Percentiles rank a stretch among this genome's conserved stretches.
Conservation (phyloP, 2,329 filamentous ascomycete species). For the Drechmeria coniospora region DNA sequence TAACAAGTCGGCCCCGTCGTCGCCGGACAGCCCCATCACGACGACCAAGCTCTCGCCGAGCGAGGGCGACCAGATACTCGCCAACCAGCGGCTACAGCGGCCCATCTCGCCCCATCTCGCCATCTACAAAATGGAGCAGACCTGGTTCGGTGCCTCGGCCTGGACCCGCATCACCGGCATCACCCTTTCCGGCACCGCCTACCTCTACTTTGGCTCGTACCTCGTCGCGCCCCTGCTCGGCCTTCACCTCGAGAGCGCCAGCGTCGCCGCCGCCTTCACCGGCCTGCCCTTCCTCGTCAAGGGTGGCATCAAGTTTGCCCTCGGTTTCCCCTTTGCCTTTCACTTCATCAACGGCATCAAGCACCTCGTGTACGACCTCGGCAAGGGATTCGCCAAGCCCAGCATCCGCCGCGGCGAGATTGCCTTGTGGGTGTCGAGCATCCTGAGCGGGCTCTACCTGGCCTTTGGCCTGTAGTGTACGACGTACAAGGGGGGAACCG, state of each 20-base stretch:
- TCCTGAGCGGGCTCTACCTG: slow-evolving; percentile 26
- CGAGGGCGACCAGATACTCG: slow-evolving; percentile 52
- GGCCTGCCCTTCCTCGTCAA: slow-evolving; percentile 43
- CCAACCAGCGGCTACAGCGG: slow-evolving; percentile 63
- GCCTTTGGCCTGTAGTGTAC: slow-evolving; percentile 35
- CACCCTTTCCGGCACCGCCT: slow-evolving; percentile 56
- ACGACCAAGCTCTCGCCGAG: slow-evolving; percentile 40
- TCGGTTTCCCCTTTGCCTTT: slow-evolving; percentile 45
- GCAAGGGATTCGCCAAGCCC: slow-evolving; percentile 32
- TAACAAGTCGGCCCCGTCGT: no score
- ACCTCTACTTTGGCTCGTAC: slow-evolving; percentile 69
- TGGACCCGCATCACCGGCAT: slow-evolving; percentile 77
- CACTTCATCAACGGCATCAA: slow-evolving; percentile 40
- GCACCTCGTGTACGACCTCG: slow-evolving; percentile 38
- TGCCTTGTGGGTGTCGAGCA: slow-evolving; percentile 31
- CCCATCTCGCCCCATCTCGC: slow-evolving; percentile 72
- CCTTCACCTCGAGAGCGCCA: slow-evolving; percentile 42
- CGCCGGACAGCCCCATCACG: slow-evolving; percentile 37
- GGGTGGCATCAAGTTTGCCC: slow-evolving; percentile 37
- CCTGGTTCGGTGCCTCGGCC: slow-evolving; percentile 58
- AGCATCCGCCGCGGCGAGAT: slow-evolving; percentile 30
- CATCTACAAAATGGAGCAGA: slow-evolving; percentile 80
- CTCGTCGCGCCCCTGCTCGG: slow-evolving; percentile 62
- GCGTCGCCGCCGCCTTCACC: slow-evolving; percentile 45
- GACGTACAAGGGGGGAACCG: no score